These are phyloP conservation scores for Wolfiporia cocos DNA, from an alignment of 1,284 basidiomycete species.

Conservation along the genomic window DNA sequence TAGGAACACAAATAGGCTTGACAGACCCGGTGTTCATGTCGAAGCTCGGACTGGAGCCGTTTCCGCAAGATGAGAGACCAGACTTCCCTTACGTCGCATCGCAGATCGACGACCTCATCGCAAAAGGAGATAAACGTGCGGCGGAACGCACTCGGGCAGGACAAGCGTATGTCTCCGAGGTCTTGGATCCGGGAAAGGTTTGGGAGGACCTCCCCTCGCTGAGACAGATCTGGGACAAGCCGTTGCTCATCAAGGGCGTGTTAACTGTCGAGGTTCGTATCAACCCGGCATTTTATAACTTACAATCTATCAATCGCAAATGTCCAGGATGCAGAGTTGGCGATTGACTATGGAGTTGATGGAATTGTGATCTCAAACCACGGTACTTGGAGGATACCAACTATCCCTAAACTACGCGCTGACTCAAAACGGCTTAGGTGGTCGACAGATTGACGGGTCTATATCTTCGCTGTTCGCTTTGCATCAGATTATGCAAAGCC, in stretches of 20 bases:
- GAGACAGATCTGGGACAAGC: slow-evolving; percentile 65
- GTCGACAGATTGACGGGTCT: slow-evolving; percentile 76
- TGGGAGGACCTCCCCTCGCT: slow-evolving; percentile 65
- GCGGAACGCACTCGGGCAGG: slow-evolving; percentile 44
- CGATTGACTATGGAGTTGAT: slow-evolving; percentile 56
- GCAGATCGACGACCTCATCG: slow-evolving; percentile 31
- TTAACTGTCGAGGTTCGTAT: slow-evolving; percentile 27
- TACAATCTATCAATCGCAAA: not conserved
- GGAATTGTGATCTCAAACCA: slow-evolving; percentile 81
- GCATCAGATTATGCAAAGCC: slow-evolving; percentile 51
- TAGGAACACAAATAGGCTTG: slow-evolving; percentile 45
- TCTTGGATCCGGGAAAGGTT: slow-evolving; percentile 11
- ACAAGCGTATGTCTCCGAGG: slow-evolving; percentile 44
- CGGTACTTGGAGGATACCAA: slow-evolving; percentile 38
- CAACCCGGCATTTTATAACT: not conserved
- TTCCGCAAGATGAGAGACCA: slow-evolving; percentile 32
- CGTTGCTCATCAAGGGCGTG: slow-evolving; percentile 66
- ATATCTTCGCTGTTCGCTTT: slow-evolving; percentile 68
- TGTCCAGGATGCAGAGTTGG: slow-evolving; percentile 60
- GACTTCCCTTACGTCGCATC: slow-evolving; percentile 53
- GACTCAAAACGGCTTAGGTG: slow-evolving; percentile 22
- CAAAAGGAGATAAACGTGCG: slow-evolving; percentile 46
- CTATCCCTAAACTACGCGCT: not conserved
- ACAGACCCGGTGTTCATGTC: no score
- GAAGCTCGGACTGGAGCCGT: slow-evolving; percentile 36